Evolutionary conservation across 495 filamentous ascomycete species (phyloP).

Genomic region (Talaromyces nanjingensis): DNA sequence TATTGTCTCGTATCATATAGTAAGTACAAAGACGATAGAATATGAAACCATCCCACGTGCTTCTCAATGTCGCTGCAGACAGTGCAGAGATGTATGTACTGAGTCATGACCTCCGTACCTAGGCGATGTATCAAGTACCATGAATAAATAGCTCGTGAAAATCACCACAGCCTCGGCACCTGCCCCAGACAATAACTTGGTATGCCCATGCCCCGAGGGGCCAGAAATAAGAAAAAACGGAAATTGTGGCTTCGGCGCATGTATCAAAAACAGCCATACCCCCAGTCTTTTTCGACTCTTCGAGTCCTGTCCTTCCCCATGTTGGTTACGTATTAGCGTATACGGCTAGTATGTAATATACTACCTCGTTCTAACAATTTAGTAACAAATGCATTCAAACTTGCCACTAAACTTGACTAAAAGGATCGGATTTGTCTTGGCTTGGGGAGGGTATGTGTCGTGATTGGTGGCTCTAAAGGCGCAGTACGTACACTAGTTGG

Average conservation of each 20-base stretch:
- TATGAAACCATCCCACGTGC: background rate
- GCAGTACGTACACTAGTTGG: too few relatives aligned
- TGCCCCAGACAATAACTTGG: background rate
- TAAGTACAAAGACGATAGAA: background rate
- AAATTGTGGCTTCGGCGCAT: background rate
- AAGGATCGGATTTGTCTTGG: background rate
- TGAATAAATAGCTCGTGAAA: background rate
- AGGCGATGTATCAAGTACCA: background rate
- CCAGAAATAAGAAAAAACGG: background rate
- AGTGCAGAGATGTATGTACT: too few relatives aligned
- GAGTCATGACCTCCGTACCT: background rate
- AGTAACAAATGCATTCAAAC: too few relatives aligned
- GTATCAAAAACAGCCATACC: background rate
- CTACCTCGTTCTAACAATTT: background rate
- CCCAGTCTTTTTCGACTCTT: too few relatives aligned
- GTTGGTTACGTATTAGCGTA: background rate
- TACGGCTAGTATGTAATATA: background rate
- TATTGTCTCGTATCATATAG: background rate
- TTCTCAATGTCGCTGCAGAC: background rate
- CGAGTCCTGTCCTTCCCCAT: background rate
- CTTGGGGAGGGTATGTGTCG: background rate
- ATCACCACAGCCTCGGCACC: background rate
- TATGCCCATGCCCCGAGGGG: background rate
- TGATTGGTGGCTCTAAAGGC: too few relatives aligned
- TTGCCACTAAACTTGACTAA: too few relatives aligned